phyloP scores from a whole-genome alignment of 164 flowering plant genomes.

The Vitis rupestris region DNA sequence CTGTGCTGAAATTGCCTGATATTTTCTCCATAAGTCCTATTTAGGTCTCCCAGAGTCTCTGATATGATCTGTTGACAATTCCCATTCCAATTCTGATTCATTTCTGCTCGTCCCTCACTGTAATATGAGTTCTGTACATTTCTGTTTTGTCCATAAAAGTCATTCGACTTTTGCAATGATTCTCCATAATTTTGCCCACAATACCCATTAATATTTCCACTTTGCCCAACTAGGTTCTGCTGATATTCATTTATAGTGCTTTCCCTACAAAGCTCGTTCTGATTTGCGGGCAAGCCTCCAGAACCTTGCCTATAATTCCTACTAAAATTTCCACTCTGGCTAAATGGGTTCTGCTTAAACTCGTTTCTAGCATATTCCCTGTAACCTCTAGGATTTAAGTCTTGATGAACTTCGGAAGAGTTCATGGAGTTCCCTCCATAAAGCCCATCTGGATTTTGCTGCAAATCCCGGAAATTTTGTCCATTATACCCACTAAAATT shows the following conservation, averaged over 20 bases:
- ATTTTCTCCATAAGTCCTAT: not conserved
- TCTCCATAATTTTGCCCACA: not conserved
- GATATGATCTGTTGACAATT: not conserved
- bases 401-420: not conserved
- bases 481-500: conserved; percentile 13
- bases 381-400: not conserved
- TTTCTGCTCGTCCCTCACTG: not conserved
- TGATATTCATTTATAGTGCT: conserved; percentile 13
- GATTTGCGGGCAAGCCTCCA: conserved; percentile 3
- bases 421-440: not conserved
- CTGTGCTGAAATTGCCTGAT: not conserved
- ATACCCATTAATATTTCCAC: conserved; percentile 14
- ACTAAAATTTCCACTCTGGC: conserved; percentile 6
- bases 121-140: not conserved
- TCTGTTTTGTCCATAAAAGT: not conserved
- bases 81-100: not conserved
- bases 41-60: conserved; percentile 4
- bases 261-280: conserved; percentile 5
- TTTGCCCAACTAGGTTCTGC: conserved; percentile 15
- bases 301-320: conserved; percentile 3
- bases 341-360: conserved; percentile 3
- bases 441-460: not conserved
- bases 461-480: not conserved
- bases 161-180: not conserved
- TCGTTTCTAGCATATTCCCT: not conserved